Conservation (phyloP, 164 flowering plant genomes). For the Nymphaea colorata region DNA sequence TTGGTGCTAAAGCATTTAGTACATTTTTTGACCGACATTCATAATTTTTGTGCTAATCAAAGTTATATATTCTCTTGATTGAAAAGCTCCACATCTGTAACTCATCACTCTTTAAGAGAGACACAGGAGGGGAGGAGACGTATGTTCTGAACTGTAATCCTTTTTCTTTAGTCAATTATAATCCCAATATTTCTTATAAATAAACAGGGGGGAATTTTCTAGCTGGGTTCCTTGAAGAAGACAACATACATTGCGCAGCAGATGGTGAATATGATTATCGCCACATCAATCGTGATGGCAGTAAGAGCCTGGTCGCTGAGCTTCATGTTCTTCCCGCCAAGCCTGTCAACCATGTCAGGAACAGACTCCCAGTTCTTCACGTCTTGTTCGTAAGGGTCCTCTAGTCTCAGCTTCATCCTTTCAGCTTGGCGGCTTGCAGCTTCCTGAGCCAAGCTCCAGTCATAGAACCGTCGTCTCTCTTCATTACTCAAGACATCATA, state of each 20-base stretch:
- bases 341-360: slow-evolving; percentile 80
- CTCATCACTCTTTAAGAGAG: no score
- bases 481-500: slow-evolving; percentile 60
- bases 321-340: slow-evolving; percentile 68
- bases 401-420: slow-evolving; percentile 55
- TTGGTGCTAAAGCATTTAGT: no score
- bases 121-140: neutral
- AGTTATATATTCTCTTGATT: no score
- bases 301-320: slow-evolving; percentile 69
- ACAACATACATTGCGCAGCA: slow-evolving; percentile 41
- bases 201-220: neutral
- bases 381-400: slow-evolving; percentile 65
- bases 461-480: slow-evolving; percentile 63
- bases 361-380: slow-evolving; percentile 27
- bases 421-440: slow-evolving; percentile 62
- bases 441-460: slow-evolving; percentile 86
- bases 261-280: slow-evolving; percentile 37
- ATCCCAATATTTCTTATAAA: neutral
- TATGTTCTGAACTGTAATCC: no score
- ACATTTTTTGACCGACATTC: no score
- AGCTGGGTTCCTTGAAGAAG: slow-evolving; percentile 28
- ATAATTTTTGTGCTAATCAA: no score
- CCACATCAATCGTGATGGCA: slow-evolving; percentile 58
- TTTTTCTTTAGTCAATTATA: no score
- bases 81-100: no score